phyloP scores from a whole-genome alignment of 1,139 yeast species.

The Geotrichum cucujoidarum region DNA sequence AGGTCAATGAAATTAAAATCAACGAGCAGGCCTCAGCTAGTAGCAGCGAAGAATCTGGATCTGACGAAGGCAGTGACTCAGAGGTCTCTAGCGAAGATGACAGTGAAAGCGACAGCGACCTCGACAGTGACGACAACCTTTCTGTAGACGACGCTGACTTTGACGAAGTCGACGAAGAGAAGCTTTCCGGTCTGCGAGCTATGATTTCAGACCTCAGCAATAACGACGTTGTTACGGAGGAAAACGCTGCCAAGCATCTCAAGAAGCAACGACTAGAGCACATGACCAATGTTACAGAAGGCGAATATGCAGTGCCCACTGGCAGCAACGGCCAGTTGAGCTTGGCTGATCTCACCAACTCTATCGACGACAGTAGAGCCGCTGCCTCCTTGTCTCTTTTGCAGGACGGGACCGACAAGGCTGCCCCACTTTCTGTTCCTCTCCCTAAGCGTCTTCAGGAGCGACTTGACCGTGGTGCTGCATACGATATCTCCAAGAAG shows the following conservation, averaged over 20 bases:
- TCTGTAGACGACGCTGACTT: conserved; percentile 31
- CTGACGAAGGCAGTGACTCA: conserved; percentile 27
- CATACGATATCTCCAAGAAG: conserved; percentile 80
- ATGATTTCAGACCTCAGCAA: conserved; percentile 24
- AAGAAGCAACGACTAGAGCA: conserved; percentile 30
- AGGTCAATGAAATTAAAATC: conserved; percentile 33
- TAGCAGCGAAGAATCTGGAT: conserved; percentile 13
- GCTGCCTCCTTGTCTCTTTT: conserved; percentile 26
- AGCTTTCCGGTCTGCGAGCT: conserved; percentile 25
- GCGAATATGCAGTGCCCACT: conserved; percentile 56
- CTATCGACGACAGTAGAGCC: conserved; percentile 19
- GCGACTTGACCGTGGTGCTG: conserved; percentile 82
- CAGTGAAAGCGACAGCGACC: conserved; percentile 32
- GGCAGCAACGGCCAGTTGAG: conserved; percentile 13
- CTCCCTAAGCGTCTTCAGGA: conserved; percentile 81
- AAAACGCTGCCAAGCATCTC: conserved; percentile 19
- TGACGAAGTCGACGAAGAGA: conserved; percentile 28
- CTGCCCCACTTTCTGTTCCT: conserved; percentile 56
- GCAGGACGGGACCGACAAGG: conserved; percentile 12
- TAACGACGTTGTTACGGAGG: conserved; percentile 13
- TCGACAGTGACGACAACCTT: conserved; percentile 29
- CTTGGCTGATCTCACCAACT: conserved; percentile 18
- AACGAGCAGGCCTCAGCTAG: conserved; percentile 25
- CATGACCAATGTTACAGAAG: conserved; percentile 59
- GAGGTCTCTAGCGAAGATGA: conserved; percentile 37